Conservation (phyloP, 768 basidiomycete species). For the Mycena pura region DNA sequence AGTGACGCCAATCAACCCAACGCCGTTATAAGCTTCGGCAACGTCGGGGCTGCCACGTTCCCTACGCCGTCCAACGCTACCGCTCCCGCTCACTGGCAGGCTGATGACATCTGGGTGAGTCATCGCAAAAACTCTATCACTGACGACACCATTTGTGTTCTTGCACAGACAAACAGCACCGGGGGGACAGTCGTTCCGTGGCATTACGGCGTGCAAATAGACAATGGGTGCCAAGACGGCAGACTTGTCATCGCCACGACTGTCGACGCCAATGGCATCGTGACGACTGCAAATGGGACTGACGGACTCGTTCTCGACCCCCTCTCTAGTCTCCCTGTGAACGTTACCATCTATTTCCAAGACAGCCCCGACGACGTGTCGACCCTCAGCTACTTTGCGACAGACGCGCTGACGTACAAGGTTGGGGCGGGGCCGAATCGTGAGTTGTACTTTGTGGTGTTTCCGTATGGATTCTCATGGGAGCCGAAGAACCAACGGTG, state of each 20-base stretch:
- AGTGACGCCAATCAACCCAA: background rate
- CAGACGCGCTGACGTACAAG: background rate
- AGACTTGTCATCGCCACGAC: background rate
- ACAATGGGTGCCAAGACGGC: background rate
- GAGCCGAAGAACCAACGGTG: background rate
- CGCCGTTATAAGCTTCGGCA: background rate
- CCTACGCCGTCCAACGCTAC: no score
- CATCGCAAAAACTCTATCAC: no score
- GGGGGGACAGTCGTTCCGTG: background rate
- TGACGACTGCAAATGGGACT: background rate
- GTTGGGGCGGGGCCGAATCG: background rate
- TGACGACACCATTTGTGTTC: no score
- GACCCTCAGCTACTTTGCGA: background rate
- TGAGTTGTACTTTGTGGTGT: no score
- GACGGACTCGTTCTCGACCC: background rate
- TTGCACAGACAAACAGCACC: background rate
- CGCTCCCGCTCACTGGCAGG: no score
- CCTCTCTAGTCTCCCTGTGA: background rate
- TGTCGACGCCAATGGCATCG: background rate
- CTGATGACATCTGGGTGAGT: no score
- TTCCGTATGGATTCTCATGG: no score
- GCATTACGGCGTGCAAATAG: background rate
- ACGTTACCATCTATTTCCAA: background rate
- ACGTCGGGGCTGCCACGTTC: background rate
- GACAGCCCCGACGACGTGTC: slow-evolving; percentile 1